Base-by-base conservation (phyloP, 2,329 filamentous ascomycete species). In the Cladosporium sp. region DNA sequence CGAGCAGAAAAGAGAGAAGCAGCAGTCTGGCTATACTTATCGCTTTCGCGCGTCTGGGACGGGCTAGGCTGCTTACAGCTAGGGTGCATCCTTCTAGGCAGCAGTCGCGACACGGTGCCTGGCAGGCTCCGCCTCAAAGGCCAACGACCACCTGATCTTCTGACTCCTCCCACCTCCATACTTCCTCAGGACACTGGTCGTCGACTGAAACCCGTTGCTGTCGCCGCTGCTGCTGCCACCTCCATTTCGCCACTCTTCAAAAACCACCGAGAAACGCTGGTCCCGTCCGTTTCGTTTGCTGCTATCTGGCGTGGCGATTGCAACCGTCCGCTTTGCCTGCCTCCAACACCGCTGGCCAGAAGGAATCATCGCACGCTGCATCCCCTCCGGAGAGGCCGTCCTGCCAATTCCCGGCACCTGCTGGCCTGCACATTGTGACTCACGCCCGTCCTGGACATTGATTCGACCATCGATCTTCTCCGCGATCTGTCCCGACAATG, bases 391-490 rank as follows among this genome's bases (percentile, higher is more conserved):
- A 39, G 17, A 49, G 42, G 42, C 54, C 54, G 54, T 42, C 42
- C 34, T 49, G 54, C 54, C 42, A 28, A 47, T 49, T 19, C 36
- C 54, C 40, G 54, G 34, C 34, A 56, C 42, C 54, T 56, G 36
- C 37, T 52, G 38, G 38, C 39, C 39, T 47, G 38, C 43, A 22
- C 47, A 47, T 20, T 34, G 56, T 59, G 56, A 59, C 47, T 59
- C 56, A 59, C 45, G 39, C 19, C 9, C 28, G 7, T 34, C 30
- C 47, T 6, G 34, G 47, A 17, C 38, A 51, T 37, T 45, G 47
- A 59, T 59, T 52, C 39, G 45, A 34, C 56, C 37, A 51, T 59
- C 56, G 28, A 28, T 52, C 38, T n/a, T 59, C 30, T 22, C 38
- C 22, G 30, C 56, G 19, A 51, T 42, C 22, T 37, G 14, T 38